These are phyloP conservation scores for Cladobotryum protrusum DNA, from an alignment of 2,329 filamentous ascomycete genomes.

Conservation along the genomic window DNA sequence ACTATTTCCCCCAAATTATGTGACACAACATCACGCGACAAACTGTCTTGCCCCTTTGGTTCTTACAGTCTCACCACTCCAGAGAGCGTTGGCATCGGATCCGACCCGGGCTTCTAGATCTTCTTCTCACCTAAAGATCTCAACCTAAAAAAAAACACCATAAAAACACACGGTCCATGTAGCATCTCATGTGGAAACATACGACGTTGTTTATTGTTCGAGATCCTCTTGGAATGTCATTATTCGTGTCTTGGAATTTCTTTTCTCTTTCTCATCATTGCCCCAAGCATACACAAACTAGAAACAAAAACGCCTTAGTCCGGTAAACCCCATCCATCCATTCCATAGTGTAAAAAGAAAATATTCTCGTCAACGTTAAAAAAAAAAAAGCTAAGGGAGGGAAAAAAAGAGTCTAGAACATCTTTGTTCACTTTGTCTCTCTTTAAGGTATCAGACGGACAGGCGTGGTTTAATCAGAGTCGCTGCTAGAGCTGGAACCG, in stretches of 20 bases:
- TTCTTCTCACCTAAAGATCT: too few relatives aligned
- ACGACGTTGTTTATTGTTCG: background rate
- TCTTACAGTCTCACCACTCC: too few relatives aligned
- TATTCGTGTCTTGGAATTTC: background rate
- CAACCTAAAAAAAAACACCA: too few relatives aligned
- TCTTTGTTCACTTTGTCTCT: too few relatives aligned
- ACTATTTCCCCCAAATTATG: too few relatives aligned
- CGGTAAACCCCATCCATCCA: background rate
- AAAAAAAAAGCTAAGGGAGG: background rate
- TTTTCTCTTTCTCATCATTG: background rate
- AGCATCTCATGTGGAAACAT: too few relatives aligned
- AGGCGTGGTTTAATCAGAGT: background rate
- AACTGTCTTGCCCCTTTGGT: too few relatives aligned
- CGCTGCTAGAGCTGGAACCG: conserved; percentile 14
- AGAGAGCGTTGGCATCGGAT: too few relatives aligned
- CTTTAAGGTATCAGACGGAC: too few relatives aligned
- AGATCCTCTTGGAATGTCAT: background rate
- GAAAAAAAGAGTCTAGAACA: background rate
- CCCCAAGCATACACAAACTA: background rate
- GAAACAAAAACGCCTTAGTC: background rate
- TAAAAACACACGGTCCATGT: too few relatives aligned
- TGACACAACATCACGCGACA: too few relatives aligned
- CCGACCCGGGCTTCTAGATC: too few relatives aligned
- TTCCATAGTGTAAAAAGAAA: background rate
- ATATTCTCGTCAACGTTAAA: background rate